A percentile compares a stretch with the other conserved stretches of the same genome.
Evolutionary conservation across 495 filamentous ascomycete genomes (phyloP).

Genomic region (Lasiosphaeriaceae sp.): DNA sequence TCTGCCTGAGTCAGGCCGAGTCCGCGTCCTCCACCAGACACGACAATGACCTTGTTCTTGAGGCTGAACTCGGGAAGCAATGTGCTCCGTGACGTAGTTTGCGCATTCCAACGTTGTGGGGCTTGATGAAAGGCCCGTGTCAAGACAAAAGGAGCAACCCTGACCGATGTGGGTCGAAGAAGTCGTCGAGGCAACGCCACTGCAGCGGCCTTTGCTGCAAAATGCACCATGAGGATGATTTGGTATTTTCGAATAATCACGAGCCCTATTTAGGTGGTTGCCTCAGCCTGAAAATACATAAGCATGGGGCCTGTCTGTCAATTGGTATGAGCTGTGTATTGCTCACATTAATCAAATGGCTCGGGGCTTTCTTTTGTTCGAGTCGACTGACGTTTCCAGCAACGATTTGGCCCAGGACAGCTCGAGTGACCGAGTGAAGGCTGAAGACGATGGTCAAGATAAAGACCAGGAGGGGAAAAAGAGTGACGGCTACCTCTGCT

Average conservation of each 20-base stretch:
- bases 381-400: too few species aligned
- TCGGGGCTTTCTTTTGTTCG: too few species aligned
- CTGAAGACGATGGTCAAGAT: too few species aligned
- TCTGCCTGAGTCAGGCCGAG: constrained; percentile 76
- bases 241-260: too few species aligned
- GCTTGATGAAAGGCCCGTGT: constrained; percentile 15
- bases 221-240: neutral
- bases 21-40: constrained; percentile 77
- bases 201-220: neutral
- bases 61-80: constrained; percentile 75
- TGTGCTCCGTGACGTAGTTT: constrained; percentile 9
- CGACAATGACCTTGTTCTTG: constrained; percentile 67
- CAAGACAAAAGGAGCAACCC: neutral
- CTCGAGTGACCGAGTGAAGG: too few species aligned
- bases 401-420: too few species aligned
- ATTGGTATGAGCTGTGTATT: too few species aligned
- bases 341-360: too few species aligned
- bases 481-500: too few species aligned
- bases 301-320: neutral
- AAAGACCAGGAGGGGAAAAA: too few species aligned
- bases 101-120: neutral
- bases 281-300: neutral
- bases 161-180: neutral
- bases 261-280: neutral
- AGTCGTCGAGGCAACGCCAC: neutral